Percentiles rank a stretch among this genome's conserved stretches.
Evolutionary conservation across 2,329 filamentous ascomycete species (phyloP).

Genomic region (Cyphellophora europaea): DNA sequence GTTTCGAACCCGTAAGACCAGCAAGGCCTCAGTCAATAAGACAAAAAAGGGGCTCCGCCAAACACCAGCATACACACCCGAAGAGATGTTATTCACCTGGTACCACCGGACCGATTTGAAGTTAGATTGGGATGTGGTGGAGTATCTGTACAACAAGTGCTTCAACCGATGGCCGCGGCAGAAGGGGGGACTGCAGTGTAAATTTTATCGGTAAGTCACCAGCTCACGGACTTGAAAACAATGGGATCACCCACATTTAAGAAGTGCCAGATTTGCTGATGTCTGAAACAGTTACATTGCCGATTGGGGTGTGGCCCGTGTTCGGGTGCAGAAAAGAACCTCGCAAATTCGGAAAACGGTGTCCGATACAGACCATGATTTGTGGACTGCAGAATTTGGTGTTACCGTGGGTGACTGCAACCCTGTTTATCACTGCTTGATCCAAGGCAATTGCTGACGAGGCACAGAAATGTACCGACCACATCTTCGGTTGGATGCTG

Average conservation of each 20-base stretch:
- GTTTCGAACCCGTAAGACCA: too few relatives aligned
- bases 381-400: too few relatives aligned
- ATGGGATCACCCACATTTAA: conserved; percentile 1
- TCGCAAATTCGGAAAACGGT: too few relatives aligned
- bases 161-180: conserved; percentile 30
- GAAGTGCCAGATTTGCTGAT: not conserved
- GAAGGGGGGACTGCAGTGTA: conserved; percentile 40
- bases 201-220: conserved; percentile 40
- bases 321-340: not conserved
- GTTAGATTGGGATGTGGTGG: conserved; percentile 37
- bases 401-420: too few relatives aligned
- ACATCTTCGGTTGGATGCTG: conserved; percentile 2
- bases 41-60: too few relatives aligned
- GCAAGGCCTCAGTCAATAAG: too few relatives aligned
- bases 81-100: conserved; percentile 42
- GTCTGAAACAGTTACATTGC: too few relatives aligned
- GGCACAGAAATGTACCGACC: not conserved
- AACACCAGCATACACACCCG: conserved; percentile 37
- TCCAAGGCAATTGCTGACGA: not conserved
- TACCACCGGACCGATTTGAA: conserved; percentile 38
- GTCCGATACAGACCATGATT: too few relatives aligned
- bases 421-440: too few relatives aligned
- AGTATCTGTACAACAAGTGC: conserved; percentile 32
- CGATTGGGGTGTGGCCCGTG: not conserved
- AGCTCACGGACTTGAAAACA: conserved; percentile 23